These are phyloP conservation scores for Magnolia changhungtana DNA, from an alignment of 164 flowering plant genomes.

Conservation along the genomic window DNA sequence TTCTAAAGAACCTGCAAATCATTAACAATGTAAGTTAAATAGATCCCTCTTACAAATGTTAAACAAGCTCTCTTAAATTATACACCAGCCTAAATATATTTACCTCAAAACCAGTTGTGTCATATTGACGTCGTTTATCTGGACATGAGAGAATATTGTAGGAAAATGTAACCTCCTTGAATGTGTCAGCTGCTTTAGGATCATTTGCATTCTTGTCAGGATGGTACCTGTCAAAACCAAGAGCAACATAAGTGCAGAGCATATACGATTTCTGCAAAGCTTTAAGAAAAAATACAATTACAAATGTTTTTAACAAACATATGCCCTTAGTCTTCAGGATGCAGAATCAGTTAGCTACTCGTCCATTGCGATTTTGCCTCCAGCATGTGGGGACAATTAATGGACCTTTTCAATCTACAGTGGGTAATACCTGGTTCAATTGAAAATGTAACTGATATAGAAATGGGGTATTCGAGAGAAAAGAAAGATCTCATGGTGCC, in stretches of 20 bases:
- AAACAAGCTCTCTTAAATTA: background rate
- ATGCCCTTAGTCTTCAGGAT: too few relatives aligned
- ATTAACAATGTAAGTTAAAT: background rate
- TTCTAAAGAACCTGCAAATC: background rate
- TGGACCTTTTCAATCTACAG: too few relatives aligned
- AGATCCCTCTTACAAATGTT: background rate
- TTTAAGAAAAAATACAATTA: background rate
- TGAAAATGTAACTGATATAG: too few relatives aligned
- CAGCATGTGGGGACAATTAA: too few relatives aligned
- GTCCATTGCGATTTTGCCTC: too few relatives aligned
- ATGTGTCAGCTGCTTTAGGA: conserved; percentile 87
- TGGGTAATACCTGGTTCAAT: too few relatives aligned
- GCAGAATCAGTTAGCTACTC: too few relatives aligned
- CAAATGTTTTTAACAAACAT: too few relatives aligned
- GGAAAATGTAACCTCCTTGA: conserved; percentile 87
- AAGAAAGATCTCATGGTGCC: too few relatives aligned
- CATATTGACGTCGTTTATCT: conserved; percentile 84
- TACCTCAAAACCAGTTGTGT: conserved; percentile 93
- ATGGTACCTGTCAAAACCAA: conserved; percentile 60
- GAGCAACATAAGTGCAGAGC: background rate
- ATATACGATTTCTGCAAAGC: background rate
- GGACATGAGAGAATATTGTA: conserved; percentile 85
- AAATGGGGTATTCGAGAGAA: too few relatives aligned
- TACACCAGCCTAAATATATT: conserved; percentile 4
- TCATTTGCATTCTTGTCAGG: conserved; percentile 99